Conservation (phyloP, 148 eudicot genomes). For the Fallopia convolvulus region DNA sequence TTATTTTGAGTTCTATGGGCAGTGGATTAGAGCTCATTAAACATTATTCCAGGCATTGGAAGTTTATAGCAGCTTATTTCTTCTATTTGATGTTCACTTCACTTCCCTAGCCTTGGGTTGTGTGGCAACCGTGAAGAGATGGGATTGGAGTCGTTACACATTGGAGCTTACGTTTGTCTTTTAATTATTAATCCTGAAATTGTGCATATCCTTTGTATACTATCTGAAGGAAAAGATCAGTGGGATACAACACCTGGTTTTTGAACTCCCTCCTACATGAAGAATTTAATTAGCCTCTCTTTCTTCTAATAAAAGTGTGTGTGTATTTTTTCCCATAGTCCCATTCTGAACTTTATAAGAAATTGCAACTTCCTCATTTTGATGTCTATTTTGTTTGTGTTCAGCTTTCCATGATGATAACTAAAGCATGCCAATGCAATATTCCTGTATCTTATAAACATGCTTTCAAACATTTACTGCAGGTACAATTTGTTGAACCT, state of each 20-base stretch:
- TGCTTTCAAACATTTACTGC: constrained; percentile 22
- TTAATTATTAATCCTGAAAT: too few relatives aligned
- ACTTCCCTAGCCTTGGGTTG: not conserved
- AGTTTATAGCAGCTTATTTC: not conserved
- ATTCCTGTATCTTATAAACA: not conserved
- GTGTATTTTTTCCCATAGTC: not conserved
- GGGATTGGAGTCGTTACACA: too few relatives aligned
- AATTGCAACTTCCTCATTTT: not conserved
- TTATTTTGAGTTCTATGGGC: not conserved
- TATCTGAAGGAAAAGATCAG: too few relatives aligned
- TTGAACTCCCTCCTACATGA: not conserved
- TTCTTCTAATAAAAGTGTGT: not conserved
- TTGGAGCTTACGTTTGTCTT: too few relatives aligned
- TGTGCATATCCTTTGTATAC: too few relatives aligned
- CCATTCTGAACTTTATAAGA: not conserved
- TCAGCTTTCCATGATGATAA: not conserved
- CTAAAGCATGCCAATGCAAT: not conserved
- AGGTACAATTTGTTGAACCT: constrained; percentile 79
- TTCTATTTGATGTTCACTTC: not conserved
- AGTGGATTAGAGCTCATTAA: not conserved
- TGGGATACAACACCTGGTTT: not conserved
- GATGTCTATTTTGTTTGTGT: not conserved
- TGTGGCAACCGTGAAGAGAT: not conserved
- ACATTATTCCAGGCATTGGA: not conserved
- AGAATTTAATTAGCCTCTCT: not conserved